Evolutionary conservation across 345 rosid species (phyloP).

Genomic region (Populus nigra): DNA sequence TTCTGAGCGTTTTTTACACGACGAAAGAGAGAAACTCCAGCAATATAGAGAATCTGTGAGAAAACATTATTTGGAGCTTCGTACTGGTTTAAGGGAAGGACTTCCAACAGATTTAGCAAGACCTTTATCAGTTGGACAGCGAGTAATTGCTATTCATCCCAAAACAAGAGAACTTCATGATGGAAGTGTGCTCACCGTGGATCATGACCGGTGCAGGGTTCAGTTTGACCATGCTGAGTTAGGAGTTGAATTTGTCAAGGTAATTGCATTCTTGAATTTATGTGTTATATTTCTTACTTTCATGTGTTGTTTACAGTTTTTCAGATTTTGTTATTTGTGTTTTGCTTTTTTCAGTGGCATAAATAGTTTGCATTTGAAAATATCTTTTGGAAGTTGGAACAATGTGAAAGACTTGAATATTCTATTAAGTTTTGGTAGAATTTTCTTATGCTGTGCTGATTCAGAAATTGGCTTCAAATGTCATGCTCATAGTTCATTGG

Average conservation of each 20-base stretch:
- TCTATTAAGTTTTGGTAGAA: not conserved
- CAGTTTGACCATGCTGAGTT: constrained; percentile 31
- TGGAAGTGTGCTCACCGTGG: constrained; percentile 34
- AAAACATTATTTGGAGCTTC: constrained; percentile 30
- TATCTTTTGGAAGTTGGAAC: not conserved
- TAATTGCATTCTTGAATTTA: not conserved
- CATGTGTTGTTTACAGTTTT: not conserved
- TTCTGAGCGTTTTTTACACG: constrained; percentile 26
- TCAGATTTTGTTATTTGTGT: not conserved
- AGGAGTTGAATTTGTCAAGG: constrained; percentile 31
- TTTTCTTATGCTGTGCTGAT: not conserved
- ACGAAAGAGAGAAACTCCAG: constrained; percentile 32
- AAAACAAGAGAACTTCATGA: constrained; percentile 29
- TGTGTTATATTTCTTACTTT: not conserved
- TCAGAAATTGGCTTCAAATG: not conserved
- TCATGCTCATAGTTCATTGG: not conserved
- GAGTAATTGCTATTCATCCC: constrained; percentile 31
- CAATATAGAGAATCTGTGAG: constrained; percentile 35
- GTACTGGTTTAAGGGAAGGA: constrained; percentile 26
- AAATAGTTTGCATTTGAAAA: not conserved
- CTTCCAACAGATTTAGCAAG: constrained; percentile 39
- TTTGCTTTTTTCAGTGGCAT: not conserved
- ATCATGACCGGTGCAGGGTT: constrained; percentile 32
- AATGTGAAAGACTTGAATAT: not conserved
- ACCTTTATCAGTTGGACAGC: constrained; percentile 33